phyloP scores from a whole-genome alignment of 2,329 filamentous ascomycete species.

The Colletotrichum trifolii region DNA sequence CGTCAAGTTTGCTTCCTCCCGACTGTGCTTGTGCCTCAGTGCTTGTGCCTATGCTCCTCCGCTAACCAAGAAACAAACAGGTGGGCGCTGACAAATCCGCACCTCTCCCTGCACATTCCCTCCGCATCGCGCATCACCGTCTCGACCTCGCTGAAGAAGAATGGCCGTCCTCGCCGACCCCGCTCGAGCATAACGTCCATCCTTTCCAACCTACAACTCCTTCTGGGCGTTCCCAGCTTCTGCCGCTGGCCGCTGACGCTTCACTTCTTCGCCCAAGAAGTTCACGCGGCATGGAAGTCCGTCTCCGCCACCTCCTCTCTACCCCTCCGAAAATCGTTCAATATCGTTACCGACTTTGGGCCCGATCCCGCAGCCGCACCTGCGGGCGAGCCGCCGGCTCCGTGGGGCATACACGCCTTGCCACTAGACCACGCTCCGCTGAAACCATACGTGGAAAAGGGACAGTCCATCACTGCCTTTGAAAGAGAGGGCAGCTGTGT shows the following conservation, averaged over 20 bases:
- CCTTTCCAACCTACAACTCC: slow-evolving; percentile 82
- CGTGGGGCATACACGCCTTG: slow-evolving; percentile 64
- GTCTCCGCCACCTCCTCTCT: slow-evolving; percentile 64
- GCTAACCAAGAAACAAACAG: slow-evolving; percentile 53
- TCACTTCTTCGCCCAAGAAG: slow-evolving; percentile 80
- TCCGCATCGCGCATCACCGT: slow-evolving; percentile 68
- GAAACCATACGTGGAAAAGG: slow-evolving; percentile 66
- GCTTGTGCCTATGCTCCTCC: neutral
- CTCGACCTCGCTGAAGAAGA: slow-evolving; percentile 61
- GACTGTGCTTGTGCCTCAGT: neutral
- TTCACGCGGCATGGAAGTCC: slow-evolving; percentile 74
- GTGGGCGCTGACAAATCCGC: slow-evolving; percentile 93
- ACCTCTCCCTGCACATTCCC: slow-evolving; percentile 82
- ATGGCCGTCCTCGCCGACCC: slow-evolving; percentile 67
- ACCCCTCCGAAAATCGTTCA: slow-evolving; percentile 58
- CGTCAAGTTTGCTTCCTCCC: slow-evolving; percentile 8
- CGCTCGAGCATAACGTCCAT: slow-evolving; percentile 72
- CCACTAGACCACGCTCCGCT: slow-evolving; percentile 66
- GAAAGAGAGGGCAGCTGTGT: slow-evolving; percentile 67
- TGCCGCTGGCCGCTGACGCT: slow-evolving; percentile 83
- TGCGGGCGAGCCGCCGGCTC: slow-evolving; percentile 18
- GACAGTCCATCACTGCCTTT: slow-evolving; percentile 63
- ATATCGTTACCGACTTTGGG: slow-evolving; percentile 68
- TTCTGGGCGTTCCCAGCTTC: slow-evolving; percentile 85
- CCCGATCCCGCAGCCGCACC: slow-evolving; percentile 36